Base-by-base conservation (phyloP, 371 early-diverging fungal genomes). In the Blastocladiella emersonii region DNA sequence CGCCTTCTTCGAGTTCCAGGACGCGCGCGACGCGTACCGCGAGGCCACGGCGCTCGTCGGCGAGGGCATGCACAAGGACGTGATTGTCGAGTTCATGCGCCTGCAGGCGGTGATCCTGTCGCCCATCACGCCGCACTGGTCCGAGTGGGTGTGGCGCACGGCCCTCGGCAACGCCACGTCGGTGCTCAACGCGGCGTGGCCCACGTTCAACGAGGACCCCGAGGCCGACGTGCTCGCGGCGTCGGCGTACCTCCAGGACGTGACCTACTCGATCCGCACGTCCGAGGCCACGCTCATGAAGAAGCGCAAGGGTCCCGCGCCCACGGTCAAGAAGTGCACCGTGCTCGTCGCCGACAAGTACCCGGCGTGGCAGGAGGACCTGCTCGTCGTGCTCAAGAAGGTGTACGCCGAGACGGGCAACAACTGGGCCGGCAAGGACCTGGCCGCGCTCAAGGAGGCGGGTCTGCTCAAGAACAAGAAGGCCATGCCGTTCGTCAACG, bases 101-200 rank as follows among this genome's bases (percentile, higher is more conserved):
- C 70, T 85, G 41, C 93, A 94, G 78, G 79, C 90, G 35, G 72
- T 96, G 62, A 65, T 91, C 56, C 67, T 96, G 63, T 74, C 87
- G 34, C 97, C 98, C 34, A 83, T 98, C 66, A 84, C 88, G 25
- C 90, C 97, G 35, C 97, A 97, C 76, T 95, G 89, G 87, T 78
- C 88, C 61, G 97, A 98, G 72, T 77, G 92, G 70, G 71, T 97
- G 51, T 98, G 93, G 92, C 67, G 70, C 27, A 75, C 77, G 12
- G 43, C 95, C 56, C 73, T 96, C 66, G 78, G 83, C 93, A 88
- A 87, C 93, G 92, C 21, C 30, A 36, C 13, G 67, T 66, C 21
- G 59, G 68, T 35, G 70, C 67, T 6, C 59, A 62, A 3, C 61
- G 67, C 78, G 68, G 65, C 76, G 12, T 71, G 34, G 32, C 66